phyloP scores from a whole-genome alignment of 768 basidiomycete genomes.

The Leccinum rimulosum region DNA sequence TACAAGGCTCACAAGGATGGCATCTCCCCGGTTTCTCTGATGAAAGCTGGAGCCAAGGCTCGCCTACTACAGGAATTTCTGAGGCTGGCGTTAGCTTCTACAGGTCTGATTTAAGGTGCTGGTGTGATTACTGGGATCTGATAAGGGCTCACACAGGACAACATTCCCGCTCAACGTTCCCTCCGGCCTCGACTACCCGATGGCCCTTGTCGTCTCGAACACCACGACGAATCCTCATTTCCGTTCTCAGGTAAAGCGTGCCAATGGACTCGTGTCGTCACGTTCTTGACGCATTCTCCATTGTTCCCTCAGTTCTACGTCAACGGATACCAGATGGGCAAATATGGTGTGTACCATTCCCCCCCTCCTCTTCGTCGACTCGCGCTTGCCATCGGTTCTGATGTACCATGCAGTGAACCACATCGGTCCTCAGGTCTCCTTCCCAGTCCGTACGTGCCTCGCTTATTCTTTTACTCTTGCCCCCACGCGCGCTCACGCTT shows the following conservation, averaged over 20 bases:
- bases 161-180: constrained; percentile 45
- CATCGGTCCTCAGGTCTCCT: constrained; percentile 24
- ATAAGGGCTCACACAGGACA: constrained; percentile 14
- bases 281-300: neutral
- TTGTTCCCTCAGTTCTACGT: constrained; percentile 20
- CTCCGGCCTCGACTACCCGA: constrained; percentile 46
- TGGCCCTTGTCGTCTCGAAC: constrained; percentile 44
- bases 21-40: constrained; percentile 59
- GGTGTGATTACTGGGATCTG: neutral
- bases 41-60: constrained; percentile 40
- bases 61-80: constrained; percentile 41
- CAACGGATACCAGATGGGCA: constrained; percentile 28
- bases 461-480: neutral
- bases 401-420: constrained; percentile 18
- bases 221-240: constrained; percentile 43
- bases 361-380: no score
- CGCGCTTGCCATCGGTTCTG: neutral
- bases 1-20: constrained; percentile 32
- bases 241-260: constrained; percentile 30
- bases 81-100: constrained; percentile 49
- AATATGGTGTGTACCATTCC: constrained; percentile 19
- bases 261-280: neutral
- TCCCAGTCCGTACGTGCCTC: constrained; percentile 24
- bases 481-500: constrained; percentile 8
- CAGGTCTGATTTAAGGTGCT: constrained; percentile 28